Percentiles rank a stretch among this genome's conserved stretches.
These are phyloP conservation scores for Rubia tinctorum DNA, from an alignment of 305 asterid genomes.

Conservation along the genomic window DNA sequence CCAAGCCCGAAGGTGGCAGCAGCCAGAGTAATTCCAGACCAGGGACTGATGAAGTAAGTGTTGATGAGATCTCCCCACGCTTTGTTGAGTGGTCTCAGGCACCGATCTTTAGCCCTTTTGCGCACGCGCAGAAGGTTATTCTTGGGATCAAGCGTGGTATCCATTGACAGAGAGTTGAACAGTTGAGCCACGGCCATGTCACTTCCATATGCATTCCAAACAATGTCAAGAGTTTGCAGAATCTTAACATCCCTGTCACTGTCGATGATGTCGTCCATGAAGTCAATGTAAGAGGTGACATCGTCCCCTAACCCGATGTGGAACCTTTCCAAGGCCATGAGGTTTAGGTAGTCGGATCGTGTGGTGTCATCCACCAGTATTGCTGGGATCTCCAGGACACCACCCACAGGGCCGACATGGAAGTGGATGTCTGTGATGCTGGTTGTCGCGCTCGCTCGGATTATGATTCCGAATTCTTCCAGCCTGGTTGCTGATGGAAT, in stretches of 20 bases:
- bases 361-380: constrained; percentile 43
- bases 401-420: constrained; percentile 6
- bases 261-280: constrained; percentile 53
- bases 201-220: constrained; percentile 30
- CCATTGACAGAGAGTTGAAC: too few relatives aligned
- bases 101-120: not conserved
- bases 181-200: constrained; percentile 46
- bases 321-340: constrained; percentile 28
- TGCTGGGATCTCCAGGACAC: constrained; percentile 43
- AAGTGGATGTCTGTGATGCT: constrained; percentile 45
- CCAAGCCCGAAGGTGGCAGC: not conserved
- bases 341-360: constrained; percentile 30
- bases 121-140: not conserved
- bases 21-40: not conserved
- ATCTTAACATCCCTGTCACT: constrained; percentile 36
- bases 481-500: constrained; percentile 50
- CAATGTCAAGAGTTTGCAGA: constrained; percentile 29
- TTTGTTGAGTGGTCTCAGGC: not conserved
- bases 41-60: not conserved
- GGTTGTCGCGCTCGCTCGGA: constrained; percentile 25
- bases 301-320: constrained; percentile 36
- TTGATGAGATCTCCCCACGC: not conserved
- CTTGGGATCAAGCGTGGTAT: constrained; percentile 35
- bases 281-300: constrained; percentile 39
- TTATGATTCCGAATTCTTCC: constrained; percentile 41